phyloP scores from a whole-genome alignment of 371 early-diverging fungal genomes.

The Mortierella sp. region DNA sequence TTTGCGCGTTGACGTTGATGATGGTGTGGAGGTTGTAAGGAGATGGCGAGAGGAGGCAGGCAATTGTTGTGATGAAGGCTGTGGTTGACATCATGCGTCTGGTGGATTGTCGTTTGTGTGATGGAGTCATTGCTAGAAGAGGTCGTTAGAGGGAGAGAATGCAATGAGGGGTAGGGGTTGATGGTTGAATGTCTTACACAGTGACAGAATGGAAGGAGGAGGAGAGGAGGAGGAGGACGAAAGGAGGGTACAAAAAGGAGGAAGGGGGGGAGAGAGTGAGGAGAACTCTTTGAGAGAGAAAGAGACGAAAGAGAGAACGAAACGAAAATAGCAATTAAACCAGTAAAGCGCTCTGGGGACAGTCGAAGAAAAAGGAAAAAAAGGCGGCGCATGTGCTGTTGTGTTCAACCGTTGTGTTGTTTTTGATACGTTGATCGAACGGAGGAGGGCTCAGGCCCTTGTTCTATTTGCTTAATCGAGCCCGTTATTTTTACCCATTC shows the following conservation, averaged over 20 bases:
- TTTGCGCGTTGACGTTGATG: background rate
- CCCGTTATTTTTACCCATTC: too few species aligned
- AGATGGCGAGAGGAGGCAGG: background rate
- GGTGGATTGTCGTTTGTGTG: background rate
- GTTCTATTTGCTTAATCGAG: too few species aligned
- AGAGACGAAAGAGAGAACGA: background rate
- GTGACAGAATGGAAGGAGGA: too few species aligned
- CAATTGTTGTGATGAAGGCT: background rate
- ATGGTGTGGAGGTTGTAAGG: background rate
- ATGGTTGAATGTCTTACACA: background rate
- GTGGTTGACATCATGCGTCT: background rate
- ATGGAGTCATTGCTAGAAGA: background rate
- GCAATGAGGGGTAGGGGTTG: background rate
- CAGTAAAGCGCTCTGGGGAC: background rate
- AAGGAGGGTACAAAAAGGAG: background rate
- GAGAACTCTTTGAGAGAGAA: background rate
- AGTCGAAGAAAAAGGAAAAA: background rate
- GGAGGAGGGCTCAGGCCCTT: too few species aligned
- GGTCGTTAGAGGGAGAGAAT: background rate
- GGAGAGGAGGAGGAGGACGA: background rate
- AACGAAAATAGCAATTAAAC: too few species aligned
- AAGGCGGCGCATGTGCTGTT: background rate
- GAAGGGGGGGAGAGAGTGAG: background rate
- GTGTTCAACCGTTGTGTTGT: background rate
- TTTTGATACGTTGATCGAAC: background rate